These are phyloP conservation scores for Linnemannia elongata DNA, from an alignment of 192 early-diverging fungal species.

Conservation along the genomic window DNA sequence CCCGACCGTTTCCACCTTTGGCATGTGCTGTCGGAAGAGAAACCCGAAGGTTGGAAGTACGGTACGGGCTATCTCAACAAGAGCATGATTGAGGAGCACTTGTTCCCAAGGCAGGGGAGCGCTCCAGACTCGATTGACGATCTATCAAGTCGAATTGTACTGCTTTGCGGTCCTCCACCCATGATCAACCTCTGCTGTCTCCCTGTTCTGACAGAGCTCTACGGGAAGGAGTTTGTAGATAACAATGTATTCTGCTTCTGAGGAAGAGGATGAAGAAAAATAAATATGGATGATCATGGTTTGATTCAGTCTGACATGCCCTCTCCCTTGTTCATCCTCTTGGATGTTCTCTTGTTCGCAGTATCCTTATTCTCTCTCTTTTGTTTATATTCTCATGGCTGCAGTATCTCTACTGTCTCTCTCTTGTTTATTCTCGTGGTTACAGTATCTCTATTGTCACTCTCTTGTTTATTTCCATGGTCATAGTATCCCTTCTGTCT, in stretches of 20 bases:
- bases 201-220: slow-evolving; percentile 47
- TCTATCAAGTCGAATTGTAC: slow-evolving; percentile 36
- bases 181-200: slow-evolving; percentile 60
- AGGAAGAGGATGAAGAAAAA: not conserved
- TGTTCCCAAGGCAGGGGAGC: slow-evolving; percentile 23
- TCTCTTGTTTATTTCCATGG: not conserved
- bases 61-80: slow-evolving; percentile 47
- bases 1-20: slow-evolving; percentile 75
- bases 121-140: slow-evolving; percentile 10
- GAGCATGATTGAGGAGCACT: slow-evolving; percentile 43
- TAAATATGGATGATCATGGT: not conserved
- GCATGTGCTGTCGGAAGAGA: slow-evolving; percentile 68
- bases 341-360: no score
- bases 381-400: no score
- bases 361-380: no score
- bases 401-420: no score
- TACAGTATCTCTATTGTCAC: not conserved
- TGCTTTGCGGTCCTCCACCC: slow-evolving; percentile 59
- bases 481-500: no score
- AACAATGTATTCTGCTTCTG: slow-evolving; percentile 49
- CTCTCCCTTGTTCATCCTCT: not conserved
- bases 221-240: slow-evolving; percentile 40
- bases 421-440: not conserved
- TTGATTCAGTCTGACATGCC: no score
- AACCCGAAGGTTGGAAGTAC: slow-evolving; percentile 46